Conservation (phyloP, 352 stramenopile genomes). For the Phytophthora sp. region DNA sequence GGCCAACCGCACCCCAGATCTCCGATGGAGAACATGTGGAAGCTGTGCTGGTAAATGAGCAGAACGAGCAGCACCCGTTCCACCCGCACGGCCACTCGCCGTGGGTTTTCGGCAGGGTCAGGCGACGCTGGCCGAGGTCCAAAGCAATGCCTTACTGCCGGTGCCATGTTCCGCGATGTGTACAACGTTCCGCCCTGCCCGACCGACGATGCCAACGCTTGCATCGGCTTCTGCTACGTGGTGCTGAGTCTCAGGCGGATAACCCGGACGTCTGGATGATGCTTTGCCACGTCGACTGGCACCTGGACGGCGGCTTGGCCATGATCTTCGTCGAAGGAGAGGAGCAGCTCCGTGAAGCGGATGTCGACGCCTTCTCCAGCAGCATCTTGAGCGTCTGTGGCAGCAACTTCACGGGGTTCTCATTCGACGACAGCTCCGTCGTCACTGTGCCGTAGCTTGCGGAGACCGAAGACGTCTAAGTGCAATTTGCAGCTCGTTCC, state of each 20-base stretch:
- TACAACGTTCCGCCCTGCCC: slow-evolving; percentile 31
- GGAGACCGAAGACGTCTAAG: not conserved
- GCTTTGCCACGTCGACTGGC: slow-evolving; percentile 47
- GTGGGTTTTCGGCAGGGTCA: slow-evolving; percentile 38
- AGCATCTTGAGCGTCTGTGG: slow-evolving; percentile 29
- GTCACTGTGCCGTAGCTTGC: slow-evolving; percentile 13
- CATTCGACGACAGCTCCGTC: slow-evolving; percentile 5
- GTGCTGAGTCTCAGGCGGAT: slow-evolving; percentile 34
- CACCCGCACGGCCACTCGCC: slow-evolving; percentile 49
- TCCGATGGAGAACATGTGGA: slow-evolving; percentile 23
- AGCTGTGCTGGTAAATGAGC: slow-evolving; percentile 32
- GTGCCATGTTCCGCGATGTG: slow-evolving; percentile 34
- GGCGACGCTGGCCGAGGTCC: slow-evolving; percentile 5
- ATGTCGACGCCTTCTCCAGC: slow-evolving; percentile 19
- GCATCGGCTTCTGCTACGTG: slow-evolving; percentile 21
- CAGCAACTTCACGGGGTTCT: slow-evolving; percentile 18
- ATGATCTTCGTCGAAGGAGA: slow-evolving; percentile 43
- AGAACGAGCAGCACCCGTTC: slow-evolving; percentile 42
- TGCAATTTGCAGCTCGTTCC: too few species aligned
- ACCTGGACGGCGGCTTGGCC: slow-evolving; percentile 25
- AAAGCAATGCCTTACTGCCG: slow-evolving; percentile 9
- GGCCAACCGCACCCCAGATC: slow-evolving; percentile 9
- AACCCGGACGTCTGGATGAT: slow-evolving; percentile 42
- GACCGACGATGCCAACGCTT: slow-evolving; percentile 9
- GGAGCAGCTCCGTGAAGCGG: slow-evolving; percentile 5